These are phyloP conservation scores for Chlorella variabilis DNA, from an alignment of 163 green algal species.

Conservation along the genomic window DNA sequence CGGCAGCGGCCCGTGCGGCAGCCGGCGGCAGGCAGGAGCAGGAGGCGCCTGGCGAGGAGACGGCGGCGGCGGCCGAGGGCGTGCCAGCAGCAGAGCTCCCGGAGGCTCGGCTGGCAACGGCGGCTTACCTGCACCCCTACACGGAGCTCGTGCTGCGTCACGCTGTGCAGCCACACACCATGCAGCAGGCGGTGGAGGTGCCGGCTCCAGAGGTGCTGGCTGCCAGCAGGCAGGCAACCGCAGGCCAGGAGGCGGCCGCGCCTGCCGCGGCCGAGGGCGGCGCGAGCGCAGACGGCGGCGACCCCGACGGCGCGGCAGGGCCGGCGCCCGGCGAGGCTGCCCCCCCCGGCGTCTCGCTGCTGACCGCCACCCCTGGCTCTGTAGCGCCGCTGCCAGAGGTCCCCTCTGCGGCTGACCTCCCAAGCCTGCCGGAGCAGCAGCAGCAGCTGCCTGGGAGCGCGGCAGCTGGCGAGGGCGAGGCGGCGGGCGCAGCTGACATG, in stretches of 20 bases:
- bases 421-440: not conserved
- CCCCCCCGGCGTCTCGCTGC: not conserved
- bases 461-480: constrained; percentile 10
- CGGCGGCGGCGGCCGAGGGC: not conserved
- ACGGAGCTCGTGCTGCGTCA: constrained; percentile 57
- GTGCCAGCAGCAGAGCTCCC: not conserved
- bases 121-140: constrained; percentile 64
- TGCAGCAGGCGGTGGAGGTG: constrained; percentile 39
- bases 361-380: constrained; percentile 15
- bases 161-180: constrained; percentile 61
- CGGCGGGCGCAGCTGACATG: not conserved
- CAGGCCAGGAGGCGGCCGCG: not conserved
- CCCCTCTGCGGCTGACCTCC: not conserved
- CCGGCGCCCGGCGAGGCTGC: not conserved
- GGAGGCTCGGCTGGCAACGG: not conserved
- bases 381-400: not conserved
- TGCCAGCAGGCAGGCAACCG: not conserved
- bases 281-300: not conserved
- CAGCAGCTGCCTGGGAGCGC: not conserved
- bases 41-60: not conserved
- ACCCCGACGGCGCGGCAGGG: not conserved
- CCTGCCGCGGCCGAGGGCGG: not conserved
- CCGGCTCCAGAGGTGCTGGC: not conserved
- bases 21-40: not conserved
- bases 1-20: not conserved